These are phyloP conservation scores for Abelmoschus esculentus DNA, from an alignment of 345 rosid species.

Conservation along the genomic window DNA sequence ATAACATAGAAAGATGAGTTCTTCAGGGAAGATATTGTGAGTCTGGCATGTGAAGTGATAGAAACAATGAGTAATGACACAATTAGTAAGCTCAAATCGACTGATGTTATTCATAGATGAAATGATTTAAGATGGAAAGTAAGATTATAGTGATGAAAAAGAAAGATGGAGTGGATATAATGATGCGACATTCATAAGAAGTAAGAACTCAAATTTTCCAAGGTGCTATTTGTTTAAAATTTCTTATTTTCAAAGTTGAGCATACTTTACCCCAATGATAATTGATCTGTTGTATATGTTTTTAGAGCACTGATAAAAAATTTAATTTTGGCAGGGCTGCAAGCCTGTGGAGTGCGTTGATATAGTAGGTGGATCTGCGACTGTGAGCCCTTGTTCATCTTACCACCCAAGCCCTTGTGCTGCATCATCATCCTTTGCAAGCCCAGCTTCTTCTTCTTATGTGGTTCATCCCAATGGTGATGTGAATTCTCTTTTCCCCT, in stretches of 20 bases:
- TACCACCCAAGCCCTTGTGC: conserved; percentile 8
- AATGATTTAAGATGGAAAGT: neutral
- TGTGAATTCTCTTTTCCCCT: conserved; percentile 73
- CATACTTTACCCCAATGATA: neutral
- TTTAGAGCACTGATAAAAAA: neutral
- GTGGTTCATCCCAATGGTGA: conserved; percentile 55
- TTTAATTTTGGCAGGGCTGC: conserved; percentile 53
- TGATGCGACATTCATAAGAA: neutral
- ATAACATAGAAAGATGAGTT: neutral
- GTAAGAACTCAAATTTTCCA: neutral
- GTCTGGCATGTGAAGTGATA: neutral
- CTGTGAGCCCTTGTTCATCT: conserved; percentile 48
- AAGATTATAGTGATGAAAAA: neutral
- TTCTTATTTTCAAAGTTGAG: neutral
- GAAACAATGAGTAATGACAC: neutral
- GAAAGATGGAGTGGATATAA: neutral
- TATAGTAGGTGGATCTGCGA: conserved; percentile 60
- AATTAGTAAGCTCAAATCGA: neutral
- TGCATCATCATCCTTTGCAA: conserved; percentile 72
- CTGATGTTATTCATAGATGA: neutral
- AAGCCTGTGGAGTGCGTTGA: conserved; percentile 80
- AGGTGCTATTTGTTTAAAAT: neutral
- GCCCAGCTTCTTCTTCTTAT: conserved; percentile 71
- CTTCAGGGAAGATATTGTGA: neutral
- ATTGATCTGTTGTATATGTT: neutral